Conservation (phyloP, 2,329 filamentous ascomycete species). For the Fusarium falciforme region DNA sequence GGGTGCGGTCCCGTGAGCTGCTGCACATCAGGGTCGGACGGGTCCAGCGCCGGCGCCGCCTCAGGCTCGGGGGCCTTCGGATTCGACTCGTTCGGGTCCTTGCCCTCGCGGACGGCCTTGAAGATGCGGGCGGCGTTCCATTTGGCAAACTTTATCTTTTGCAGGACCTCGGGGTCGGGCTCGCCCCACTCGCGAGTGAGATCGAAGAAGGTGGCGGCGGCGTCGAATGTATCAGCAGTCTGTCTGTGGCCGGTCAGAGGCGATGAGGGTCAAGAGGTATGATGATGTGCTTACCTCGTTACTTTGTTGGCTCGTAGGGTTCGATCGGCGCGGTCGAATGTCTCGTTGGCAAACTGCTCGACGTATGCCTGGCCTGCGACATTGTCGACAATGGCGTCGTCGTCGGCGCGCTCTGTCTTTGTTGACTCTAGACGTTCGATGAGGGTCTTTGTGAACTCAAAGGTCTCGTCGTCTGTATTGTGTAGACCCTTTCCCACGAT, state of each 20-base stretch:
- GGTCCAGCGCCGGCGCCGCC: slow-evolving; percentile 63
- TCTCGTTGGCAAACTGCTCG: slow-evolving; percentile 92
- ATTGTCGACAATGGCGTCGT: slow-evolving; percentile 89
- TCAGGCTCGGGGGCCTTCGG: slow-evolving; percentile 70
- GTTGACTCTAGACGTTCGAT: slow-evolving; percentile 88
- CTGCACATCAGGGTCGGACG: slow-evolving; percentile 73
- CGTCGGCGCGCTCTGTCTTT: slow-evolving; percentile 72
- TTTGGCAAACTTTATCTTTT: slow-evolving; percentile 96
- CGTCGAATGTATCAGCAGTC: slow-evolving; percentile 94
- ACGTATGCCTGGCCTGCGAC: slow-evolving; percentile 89
- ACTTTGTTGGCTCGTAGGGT: slow-evolving; percentile 86
- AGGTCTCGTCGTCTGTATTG: slow-evolving; percentile 79
- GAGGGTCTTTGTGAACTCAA: slow-evolving; percentile 81
- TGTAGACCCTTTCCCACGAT: slow-evolving; percentile 87
- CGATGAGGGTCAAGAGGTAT: fast-evolving
- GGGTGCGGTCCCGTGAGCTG: slow-evolving; percentile 54
- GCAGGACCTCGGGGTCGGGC: slow-evolving; percentile 77
- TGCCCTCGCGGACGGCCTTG: slow-evolving; percentile 89
- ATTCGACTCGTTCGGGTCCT: slow-evolving; percentile 93
- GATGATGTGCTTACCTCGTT: slow-evolving; percentile 68
- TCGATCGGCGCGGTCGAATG: slow-evolving; percentile 85
- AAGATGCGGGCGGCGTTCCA: slow-evolving; percentile 93
- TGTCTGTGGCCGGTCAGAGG: slow-evolving; percentile 64
- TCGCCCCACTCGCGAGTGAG: slow-evolving; percentile 86
- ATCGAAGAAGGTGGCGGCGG: slow-evolving; percentile 92